Evolutionary conservation across 2,329 filamentous ascomycete species (phyloP), one percentile per base, ranked within the genome.

Genomic region (Botryotinia convoluta): DNA sequence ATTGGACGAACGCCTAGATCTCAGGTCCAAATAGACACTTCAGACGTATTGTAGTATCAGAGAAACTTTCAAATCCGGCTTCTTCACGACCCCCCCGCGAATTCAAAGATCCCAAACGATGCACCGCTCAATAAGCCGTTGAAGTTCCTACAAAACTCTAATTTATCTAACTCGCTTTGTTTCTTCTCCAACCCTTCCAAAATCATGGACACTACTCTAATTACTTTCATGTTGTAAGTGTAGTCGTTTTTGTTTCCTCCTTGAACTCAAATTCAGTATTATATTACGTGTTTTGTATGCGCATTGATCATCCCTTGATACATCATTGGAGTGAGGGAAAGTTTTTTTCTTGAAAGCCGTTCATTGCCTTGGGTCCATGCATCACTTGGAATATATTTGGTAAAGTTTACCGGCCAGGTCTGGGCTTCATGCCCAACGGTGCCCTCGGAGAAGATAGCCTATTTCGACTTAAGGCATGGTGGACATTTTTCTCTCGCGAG

Each of bases 221-320:
- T 91, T 80, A 91, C 90, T 74, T 92, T 92, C 81, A 86, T 90
- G 83, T 82, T 91, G 89, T 91, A 84, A 65, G 69, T 65, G 32
- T 8, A 57, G 20, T 16, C 51, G 6, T n/a, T 65, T 65, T 32
- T 37, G 6, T 42, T 65, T 54, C 69, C 39, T 45, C 69, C 35
- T 35, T 20, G 20, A 71, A 35, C 60, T 65, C 35, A 44, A 71
- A 37, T 42, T 32, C 44, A 44, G 64, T n/a, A 20, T 51, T 4
- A 1, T 18, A 44, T 45, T 39, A 69, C 67, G 67, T 69, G 67
- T 18, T 60, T 35, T 35, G 16, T n/a, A 26, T 59, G 39, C 51
- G 67, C 37, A 60, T 69, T 71, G 69, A 54, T 71, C 42, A 51
- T 39, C n/a, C 60, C 37, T 64, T 71, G 44, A 57, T 32, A 42